These are phyloP conservation scores for Stromatinia cepivora DNA, from an alignment of 2,329 filamentous ascomycete species.

Conservation along the genomic window DNA sequence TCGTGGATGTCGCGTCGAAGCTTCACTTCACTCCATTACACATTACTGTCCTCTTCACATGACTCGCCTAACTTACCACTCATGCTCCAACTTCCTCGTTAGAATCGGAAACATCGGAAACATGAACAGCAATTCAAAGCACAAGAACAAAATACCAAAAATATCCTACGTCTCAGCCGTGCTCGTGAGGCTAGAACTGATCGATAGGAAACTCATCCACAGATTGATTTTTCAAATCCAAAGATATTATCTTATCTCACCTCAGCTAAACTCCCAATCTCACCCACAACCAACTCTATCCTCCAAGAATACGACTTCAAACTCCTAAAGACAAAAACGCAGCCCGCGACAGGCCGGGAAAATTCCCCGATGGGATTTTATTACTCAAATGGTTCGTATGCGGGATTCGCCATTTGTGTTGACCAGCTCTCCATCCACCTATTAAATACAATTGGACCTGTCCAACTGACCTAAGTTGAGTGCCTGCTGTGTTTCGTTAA, in stretches of 20 bases:
- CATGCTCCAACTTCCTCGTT: not conserved
- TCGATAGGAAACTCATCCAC: not conserved
- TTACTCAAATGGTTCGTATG: too few species aligned
- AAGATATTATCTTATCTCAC: not conserved
- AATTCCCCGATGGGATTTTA: too few species aligned
- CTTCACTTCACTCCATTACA: not conserved
- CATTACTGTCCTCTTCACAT: not conserved
- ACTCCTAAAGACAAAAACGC: too few species aligned
- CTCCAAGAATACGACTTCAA: not conserved
- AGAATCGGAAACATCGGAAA: not conserved
- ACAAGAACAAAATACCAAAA: not conserved
- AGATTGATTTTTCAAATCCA: not conserved
- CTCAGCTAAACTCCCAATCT: not conserved
- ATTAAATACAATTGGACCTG: too few species aligned
- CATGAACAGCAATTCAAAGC: not conserved
- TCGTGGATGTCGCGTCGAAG: not conserved
- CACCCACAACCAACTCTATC: not conserved
- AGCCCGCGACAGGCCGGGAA: too few species aligned
- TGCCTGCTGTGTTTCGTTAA: too few species aligned
- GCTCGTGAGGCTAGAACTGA: not conserved
- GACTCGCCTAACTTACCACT: too few species aligned
- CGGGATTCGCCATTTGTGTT: too few species aligned
- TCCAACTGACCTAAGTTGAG: too few species aligned
- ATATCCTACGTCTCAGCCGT: not conserved
- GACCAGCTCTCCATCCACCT: too few species aligned